Percentiles rank a stretch among this genome's conserved stretches.
These are phyloP conservation scores for Groenewaldozyma auringiensis DNA, from an alignment of 1,139 yeast genomes.

Conservation along the genomic window DNA sequence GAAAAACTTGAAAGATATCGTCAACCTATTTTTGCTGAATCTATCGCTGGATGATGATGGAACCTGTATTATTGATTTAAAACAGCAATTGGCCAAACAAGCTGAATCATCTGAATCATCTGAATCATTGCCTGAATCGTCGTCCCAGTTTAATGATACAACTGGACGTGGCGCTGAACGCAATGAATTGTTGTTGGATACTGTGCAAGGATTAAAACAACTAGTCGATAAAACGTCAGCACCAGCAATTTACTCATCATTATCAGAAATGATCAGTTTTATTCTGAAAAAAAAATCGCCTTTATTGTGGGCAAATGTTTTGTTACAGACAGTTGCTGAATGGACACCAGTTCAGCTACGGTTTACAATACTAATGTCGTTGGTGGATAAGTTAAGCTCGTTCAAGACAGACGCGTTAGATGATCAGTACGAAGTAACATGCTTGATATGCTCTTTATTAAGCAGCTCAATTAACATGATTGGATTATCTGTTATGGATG, in stretches of 20 bases:
- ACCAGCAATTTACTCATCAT: slow-evolving; percentile 29
- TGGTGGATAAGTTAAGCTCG: slow-evolving; percentile 30
- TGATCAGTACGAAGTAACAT: slow-evolving; percentile 45
- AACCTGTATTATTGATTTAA: slow-evolving; percentile 7
- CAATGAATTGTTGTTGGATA: slow-evolving; percentile 14
- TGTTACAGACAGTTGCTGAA: slow-evolving; percentile 55
- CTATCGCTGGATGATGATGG: slow-evolving; percentile 15
- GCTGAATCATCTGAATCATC: neutral
- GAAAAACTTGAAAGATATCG: slow-evolving; percentile 34
- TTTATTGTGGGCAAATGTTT: slow-evolving; percentile 45
- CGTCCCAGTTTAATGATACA: neutral
- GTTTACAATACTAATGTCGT: slow-evolving; percentile 46
- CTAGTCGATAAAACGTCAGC: slow-evolving; percentile 35
- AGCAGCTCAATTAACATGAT: slow-evolving; percentile 75
- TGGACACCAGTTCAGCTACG: slow-evolving; percentile 89
- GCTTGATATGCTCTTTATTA: slow-evolving; percentile 57
- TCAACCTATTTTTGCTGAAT: slow-evolving; percentile 37
- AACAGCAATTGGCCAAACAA: slow-evolving; percentile 6
- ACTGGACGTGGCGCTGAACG: too few relatives aligned
- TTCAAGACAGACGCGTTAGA: slow-evolving; percentile 28
- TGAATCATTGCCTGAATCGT: neutral
- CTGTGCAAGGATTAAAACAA: slow-evolving; percentile 28
- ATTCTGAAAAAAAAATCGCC: slow-evolving; percentile 23
- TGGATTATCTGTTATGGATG: slow-evolving; percentile 83
- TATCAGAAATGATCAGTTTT: slow-evolving; percentile 30